Evolutionary conservation across 2,329 filamentous ascomycete genomes (phyloP).

Genomic region (Juglanconis juglandina): DNA sequence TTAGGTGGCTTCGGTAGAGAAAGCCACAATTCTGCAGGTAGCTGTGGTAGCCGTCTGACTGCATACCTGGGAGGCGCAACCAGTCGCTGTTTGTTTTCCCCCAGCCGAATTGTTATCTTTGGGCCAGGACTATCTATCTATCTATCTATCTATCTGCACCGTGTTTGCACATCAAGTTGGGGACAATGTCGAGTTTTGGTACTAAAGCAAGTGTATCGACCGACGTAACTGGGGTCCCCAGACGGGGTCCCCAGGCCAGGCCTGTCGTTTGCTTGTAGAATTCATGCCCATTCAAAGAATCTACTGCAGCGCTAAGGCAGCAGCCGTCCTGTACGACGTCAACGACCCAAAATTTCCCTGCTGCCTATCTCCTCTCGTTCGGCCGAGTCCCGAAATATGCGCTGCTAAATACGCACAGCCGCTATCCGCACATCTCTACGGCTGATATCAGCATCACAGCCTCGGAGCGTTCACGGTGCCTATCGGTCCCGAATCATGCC

Average conservation of each 20-base stretch:
- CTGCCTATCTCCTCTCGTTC: background rate
- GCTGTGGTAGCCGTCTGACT: background rate
- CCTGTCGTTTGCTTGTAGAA: background rate
- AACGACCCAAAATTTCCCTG: background rate
- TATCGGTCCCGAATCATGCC: slow-evolving; percentile 9
- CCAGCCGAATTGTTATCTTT: background rate
- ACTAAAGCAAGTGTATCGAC: background rate
- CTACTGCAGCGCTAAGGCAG: slow-evolving; percentile 9
- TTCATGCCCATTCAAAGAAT: background rate
- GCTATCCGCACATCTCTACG: background rate
- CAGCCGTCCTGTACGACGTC: background rate
- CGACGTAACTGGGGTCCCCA: background rate
- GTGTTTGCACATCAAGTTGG: too few relatives aligned
- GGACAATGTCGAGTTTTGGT: too few relatives aligned
- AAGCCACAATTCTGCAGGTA: background rate
- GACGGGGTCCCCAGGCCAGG: too few relatives aligned
- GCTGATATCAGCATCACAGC: slow-evolving; percentile 15
- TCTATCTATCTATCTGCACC: too few relatives aligned
- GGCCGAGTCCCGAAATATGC: background rate
- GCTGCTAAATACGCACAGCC: background rate
- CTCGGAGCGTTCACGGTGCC: background rate
- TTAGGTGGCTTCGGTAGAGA: background rate
- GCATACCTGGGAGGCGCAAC: background rate
- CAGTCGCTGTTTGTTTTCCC: background rate
- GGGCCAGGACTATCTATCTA: background rate